Conservation (phyloP, 2,329 filamentous ascomycete species). For the Aspergillus caelatus region DNA sequence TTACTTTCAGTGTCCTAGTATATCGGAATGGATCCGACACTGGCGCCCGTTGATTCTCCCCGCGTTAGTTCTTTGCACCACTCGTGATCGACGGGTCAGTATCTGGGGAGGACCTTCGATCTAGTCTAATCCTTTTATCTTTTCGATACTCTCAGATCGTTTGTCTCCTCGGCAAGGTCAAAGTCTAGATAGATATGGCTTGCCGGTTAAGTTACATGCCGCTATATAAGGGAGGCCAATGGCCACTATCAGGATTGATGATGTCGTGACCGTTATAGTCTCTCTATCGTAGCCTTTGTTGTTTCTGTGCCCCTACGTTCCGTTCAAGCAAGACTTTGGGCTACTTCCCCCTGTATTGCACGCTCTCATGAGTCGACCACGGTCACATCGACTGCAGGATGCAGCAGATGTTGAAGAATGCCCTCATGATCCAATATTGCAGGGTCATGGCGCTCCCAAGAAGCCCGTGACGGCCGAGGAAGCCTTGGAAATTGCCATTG, state of each 20-base stretch:
- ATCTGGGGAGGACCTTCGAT: constrained; percentile 7
- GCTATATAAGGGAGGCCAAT: constrained; percentile 11
- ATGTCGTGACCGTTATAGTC: background rate
- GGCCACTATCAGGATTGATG: background rate
- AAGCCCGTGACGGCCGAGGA: constrained; percentile 21
- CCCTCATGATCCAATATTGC: constrained; percentile 4
- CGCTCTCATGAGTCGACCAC: constrained; percentile 6
- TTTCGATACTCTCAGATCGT: background rate
- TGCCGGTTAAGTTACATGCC: background rate
- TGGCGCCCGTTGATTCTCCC: background rate
- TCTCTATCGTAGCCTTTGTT: background rate
- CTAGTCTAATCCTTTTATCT: constrained; percentile 2
- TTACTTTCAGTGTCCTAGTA: background rate
- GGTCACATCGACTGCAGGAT: constrained; percentile 6
- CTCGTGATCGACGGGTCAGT: constrained; percentile 2
- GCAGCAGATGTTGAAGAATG: constrained; percentile 19
- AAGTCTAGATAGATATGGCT: background rate
- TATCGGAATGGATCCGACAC: background rate
- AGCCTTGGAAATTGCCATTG: constrained; percentile 24
- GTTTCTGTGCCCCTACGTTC: background rate
- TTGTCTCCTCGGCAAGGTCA: background rate
- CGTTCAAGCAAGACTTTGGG: background rate
- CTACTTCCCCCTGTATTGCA: background rate
- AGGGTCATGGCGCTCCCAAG: constrained; percentile 12
- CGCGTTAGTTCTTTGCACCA: background rate